Evolutionary conservation across 179 eudicot species (phyloP).

Genomic region (Silene noctiflora): DNA sequence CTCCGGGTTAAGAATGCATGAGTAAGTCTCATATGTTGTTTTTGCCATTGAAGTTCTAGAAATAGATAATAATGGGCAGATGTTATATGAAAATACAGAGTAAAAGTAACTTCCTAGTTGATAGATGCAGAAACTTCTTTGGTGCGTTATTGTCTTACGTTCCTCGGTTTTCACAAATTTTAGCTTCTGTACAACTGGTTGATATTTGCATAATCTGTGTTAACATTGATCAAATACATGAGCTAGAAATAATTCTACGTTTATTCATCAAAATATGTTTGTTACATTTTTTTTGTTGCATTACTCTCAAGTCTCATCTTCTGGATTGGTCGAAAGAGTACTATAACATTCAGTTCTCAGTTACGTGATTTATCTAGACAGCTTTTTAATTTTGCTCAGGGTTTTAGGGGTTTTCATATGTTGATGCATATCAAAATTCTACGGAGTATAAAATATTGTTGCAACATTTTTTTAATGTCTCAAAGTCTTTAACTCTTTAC

Average conservation of each 20-base stretch:
- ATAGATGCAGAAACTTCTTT: not conserved
- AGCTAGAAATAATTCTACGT: not conserved
- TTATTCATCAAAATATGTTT: not conserved
- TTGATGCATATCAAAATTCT: not conserved
- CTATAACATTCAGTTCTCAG: constrained; percentile 6
- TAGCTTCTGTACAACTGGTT: constrained; percentile 11
- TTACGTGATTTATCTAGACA: not conserved
- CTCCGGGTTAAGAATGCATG: constrained; percentile 12
- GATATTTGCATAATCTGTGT: not conserved
- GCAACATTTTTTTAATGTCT: not conserved
- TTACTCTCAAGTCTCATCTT: not conserved
- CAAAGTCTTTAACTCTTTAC: not conserved
- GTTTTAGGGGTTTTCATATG: constrained; percentile 4
- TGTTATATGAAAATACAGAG: not conserved
- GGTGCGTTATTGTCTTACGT: not conserved
- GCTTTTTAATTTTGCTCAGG: not conserved
- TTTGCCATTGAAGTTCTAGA: constrained; percentile 2
- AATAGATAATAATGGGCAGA: too few species aligned
- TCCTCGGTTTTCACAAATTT: not conserved
- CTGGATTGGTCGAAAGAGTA: constrained; percentile 1
- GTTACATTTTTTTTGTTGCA: not conserved
- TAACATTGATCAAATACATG: not conserved
- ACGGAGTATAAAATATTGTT: not conserved
- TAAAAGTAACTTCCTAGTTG: not conserved
- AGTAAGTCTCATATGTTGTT: constrained; percentile 3